Base-by-base conservation (phyloP, 2,329 filamentous ascomycete species). In the Neonectria coccinea region DNA sequence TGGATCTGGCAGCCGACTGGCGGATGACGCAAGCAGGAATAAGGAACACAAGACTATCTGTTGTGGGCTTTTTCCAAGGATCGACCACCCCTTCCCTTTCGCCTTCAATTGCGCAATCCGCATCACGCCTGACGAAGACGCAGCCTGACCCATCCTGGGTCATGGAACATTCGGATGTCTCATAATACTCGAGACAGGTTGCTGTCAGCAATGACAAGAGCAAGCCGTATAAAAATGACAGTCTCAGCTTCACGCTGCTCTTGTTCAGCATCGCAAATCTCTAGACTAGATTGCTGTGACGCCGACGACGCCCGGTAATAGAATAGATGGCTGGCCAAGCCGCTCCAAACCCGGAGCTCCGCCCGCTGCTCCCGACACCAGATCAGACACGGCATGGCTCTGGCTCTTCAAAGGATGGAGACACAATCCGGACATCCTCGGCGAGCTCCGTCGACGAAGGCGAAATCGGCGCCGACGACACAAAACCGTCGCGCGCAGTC, bases 401-500 rank as follows among this genome's bases (percentile, higher is more conserved):
- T 63, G 14, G 36, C 45, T 36, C 47, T 20, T 48, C 29, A 33
- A 64, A 61, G 33, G 36, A 45, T 12, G 25, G 10, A 22, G 33
- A 20, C 9, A 5, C 20, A 7, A 18, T 36, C 10, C 51, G 58
- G 20, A 29, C 29, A 27, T 41, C 39, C 41, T 31, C 55, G n/a
- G n/a, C 27, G 14, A 56, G 58, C 41, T 65, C 61, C 3, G 14
- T 66, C 5, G 52, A 70, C 14, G 69, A 69, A 58, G n/a, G 31
- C 11, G 25, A 47, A 7, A 60, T 62, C 10, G 62, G 50, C 8
- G 27, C 44, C 0, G 58, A 41, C 5, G 9, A 58, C 2, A 29
- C 54, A 4, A 51, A 59, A 2, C 69, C 68, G 10, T 39, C 74
- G 12, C 67, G 70, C 27, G 59, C 74, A 1, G 42, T 89, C 62